Evolutionary conservation across 116 monocot species (phyloP), one percentile per base, ranked within the genome.

Genomic region (Posidonia oceanica): DNA sequence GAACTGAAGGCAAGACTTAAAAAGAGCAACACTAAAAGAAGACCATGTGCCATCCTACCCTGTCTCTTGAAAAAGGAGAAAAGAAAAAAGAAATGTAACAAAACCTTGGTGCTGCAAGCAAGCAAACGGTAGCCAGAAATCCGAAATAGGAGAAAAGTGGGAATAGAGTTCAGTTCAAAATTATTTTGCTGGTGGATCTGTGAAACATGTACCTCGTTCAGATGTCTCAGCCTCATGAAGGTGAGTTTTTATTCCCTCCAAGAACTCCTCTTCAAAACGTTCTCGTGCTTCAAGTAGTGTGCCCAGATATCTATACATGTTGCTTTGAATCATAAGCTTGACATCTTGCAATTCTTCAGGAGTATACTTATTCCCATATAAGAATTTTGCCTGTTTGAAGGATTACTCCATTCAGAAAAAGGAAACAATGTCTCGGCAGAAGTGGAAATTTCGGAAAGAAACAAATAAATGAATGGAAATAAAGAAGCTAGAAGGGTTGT

Each of bases 271-370:
- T 81, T 95, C 95, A 79, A 95, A 95, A 61, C 78, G 83, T 53
- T 95, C 95, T 48, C 95, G 84, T 52, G 83, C 95, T 72, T 95
- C 88, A 53, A 95, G 88, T 39, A 95, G 76, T 64, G 86, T 81
- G 37, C 91, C 84, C 10, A 95, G 79, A 73, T 95, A 95, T 68
- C 83, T 95, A 84, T 91, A 95, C 84, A 95, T 83, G 67, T 95
- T 95, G 69, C 95, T 95, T 78, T 95, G 95, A 61, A 95, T 95
- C 91, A 95, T 88, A 42, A 91, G 69, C 74, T 95, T 95, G 59
- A 91, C 83, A 42, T 79, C 56, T 20, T 91, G 77, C 52, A 84
- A 75, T 73, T 95, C 95, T 84, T 91, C 84, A 74, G 64, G 63
- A 61, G 79, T 76, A 67, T 88, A 95, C 41, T 77, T 86, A 67